These are phyloP conservation scores for Wallacemonas sp. DNA, from an alignment of 208 protist species.

Conservation along the genomic window DNA sequence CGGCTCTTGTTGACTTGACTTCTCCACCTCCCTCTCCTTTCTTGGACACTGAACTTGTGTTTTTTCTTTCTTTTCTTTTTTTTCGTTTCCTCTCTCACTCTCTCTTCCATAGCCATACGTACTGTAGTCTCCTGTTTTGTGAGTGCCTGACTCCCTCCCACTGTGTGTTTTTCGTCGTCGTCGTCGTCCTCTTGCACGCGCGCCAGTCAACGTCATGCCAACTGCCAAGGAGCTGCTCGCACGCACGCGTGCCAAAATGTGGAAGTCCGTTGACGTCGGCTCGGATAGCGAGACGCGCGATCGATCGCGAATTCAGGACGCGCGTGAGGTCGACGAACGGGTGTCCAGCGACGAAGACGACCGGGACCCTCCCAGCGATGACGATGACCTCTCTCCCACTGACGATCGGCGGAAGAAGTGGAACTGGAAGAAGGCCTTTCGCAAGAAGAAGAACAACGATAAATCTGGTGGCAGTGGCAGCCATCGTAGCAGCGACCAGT, in stretches of 20 bases:
- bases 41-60: neutral
- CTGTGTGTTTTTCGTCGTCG: too few relatives aligned
- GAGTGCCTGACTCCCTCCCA: too few relatives aligned
- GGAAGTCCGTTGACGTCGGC: neutral
- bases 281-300: neutral
- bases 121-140: neutral
- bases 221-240: slow-evolving; percentile 21
- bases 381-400: neutral
- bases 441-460: neutral
- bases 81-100: slow-evolving; percentile 4
- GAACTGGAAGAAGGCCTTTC: neutral
- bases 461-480: neutral
- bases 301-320: neutral
- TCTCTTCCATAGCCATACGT: too few relatives aligned
- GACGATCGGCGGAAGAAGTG: neutral
- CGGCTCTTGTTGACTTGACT: too few relatives aligned
- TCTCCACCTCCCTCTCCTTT: neutral
- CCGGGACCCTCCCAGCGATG: neutral
- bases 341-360: neutral
- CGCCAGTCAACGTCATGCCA: slow-evolving; percentile 9
- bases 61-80: slow-evolving; percentile 9
- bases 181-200: slow-evolving; percentile 8
- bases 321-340: neutral
- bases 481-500: neutral
- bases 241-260: slow-evolving; percentile 11